Conservation (phyloP, 495 filamentous ascomycete species). For the Ramalina intermedia region DNA sequence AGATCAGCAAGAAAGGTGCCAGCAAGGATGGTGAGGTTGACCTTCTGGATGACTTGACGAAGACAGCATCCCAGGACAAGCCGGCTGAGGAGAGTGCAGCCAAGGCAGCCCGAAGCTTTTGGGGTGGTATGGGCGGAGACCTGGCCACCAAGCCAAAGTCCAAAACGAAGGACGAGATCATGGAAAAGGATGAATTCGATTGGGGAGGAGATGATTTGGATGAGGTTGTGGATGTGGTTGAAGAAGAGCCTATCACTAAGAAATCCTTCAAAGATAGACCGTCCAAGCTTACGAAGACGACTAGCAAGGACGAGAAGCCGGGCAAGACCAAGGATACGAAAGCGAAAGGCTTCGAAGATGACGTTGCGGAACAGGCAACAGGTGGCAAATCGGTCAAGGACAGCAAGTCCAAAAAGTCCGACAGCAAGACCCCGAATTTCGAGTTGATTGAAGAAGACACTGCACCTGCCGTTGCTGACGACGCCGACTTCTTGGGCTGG, state of each 20-base stretch:
- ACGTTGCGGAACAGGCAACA: conserved; percentile 5
- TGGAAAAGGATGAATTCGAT: conserved; percentile 12
- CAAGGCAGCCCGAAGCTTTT: conserved; percentile 30
- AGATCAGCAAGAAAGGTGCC: conserved; percentile 9
- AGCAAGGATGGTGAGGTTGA: conserved; percentile 11
- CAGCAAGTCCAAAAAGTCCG: conserved; percentile 15
- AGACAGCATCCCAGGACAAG: conserved; percentile 1
- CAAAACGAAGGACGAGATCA: conserved; percentile 23
- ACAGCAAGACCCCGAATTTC: conserved; percentile 6
- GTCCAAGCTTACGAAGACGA: conserved; percentile 13
- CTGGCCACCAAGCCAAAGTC: conserved; percentile 24
- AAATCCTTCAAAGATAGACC: conserved; percentile 12
- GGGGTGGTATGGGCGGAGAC: conserved; percentile 29
- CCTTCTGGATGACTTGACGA: conserved; percentile 18
- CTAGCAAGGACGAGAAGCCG: conserved; percentile 15
- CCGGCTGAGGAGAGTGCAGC: conserved; percentile 21
- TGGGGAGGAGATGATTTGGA: conserved; percentile 2
- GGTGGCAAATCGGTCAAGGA: conserved; percentile 12
- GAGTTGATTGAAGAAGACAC: conserved; percentile 1
- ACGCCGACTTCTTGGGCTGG: conserved; percentile 7
- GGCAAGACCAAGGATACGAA: conserved; percentile 12
- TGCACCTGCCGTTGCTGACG: neutral
- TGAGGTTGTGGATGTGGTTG: conserved; percentile 7
- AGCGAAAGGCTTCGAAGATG: conserved; percentile 12
- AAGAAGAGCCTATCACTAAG: conserved; percentile 9